Evolutionary conservation across 1,284 basidiomycete genomes (phyloP), one percentile per base, ranked within the genome.

Genomic region (Phenoliferia sp.): DNA sequence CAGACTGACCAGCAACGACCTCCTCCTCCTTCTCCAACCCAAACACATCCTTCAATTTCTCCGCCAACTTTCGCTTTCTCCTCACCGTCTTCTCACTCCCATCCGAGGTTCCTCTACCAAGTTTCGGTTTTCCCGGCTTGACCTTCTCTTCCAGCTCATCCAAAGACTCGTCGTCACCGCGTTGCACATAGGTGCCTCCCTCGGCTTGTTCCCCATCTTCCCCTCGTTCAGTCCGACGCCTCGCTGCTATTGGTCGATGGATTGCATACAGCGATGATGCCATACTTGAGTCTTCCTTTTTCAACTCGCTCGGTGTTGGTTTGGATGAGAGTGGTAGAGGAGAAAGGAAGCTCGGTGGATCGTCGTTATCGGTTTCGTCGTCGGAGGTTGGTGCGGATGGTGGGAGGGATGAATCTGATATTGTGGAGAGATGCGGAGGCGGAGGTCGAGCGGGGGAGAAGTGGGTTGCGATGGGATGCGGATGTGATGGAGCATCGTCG

Each of bases 251-350:
- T n/a, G 90, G 89, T 35, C 89, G 86, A 75, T 92, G 86, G 64
- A 92, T 90, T 33, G 90, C 85, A 74, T 92, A 90, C 57, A 92
- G 89, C n/a, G 89, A 90, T 28, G 89, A 90, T 1, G 88, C 84
- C 64, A 90, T 79, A n/a, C n/a, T n/a, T n/a, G n/a, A n/a, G 36
- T 64, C 63, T 2, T 50, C 50, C n/a, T 0, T 36, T 22, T 59
- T 54, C 28, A 17, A 36, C 32, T 16, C 44, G 6, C 26, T 29
- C 55, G 12, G n/a, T 26, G 48, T 22, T 22, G 31, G 57, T 29
- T 36, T 26, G 33, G 26, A 48, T 33, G 6, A 28, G 28, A 28
- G 29, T 26, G 35, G 32, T 59, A 65, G 58, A 17, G 36, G 39
- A 31, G 32, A 10, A 54, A 61, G n/a, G 63, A 68, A 61, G 31